Conservation (phyloP, 768 basidiomycete species). For the Guyanaporus albipodus region DNA sequence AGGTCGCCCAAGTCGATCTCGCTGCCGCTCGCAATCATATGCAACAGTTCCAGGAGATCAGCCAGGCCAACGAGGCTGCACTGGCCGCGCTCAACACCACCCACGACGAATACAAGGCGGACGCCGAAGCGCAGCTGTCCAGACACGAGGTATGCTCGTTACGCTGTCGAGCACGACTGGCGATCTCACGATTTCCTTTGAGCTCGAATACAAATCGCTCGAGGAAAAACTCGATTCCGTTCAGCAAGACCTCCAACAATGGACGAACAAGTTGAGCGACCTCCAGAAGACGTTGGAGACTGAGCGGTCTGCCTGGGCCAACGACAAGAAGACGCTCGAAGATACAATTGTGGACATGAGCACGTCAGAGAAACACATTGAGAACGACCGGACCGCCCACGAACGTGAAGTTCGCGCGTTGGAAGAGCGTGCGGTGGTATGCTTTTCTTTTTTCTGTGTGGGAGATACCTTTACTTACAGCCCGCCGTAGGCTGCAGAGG, state of each 20-base stretch:
- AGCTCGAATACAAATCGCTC: conserved; percentile 65
- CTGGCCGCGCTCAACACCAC: conserved; percentile 64
- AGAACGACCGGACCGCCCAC: conserved; percentile 57
- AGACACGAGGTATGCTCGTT: conserved; percentile 54
- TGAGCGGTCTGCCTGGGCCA: conserved; percentile 66
- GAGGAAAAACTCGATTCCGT: conserved; percentile 56
- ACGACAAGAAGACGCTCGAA: conserved; percentile 79
- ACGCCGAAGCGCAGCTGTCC: conserved; percentile 65
- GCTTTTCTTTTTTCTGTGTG: conserved; percentile 4
- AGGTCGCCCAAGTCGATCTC: conserved; percentile 75
- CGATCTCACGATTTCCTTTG: neutral
- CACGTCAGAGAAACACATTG: conserved; percentile 64
- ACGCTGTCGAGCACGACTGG: too few species aligned
- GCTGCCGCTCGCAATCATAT: conserved; percentile 66
- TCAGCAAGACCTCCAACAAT: conserved; percentile 50
- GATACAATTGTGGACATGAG: conserved; percentile 79
- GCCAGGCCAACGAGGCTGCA: conserved; percentile 76
- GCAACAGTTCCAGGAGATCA: conserved; percentile 84
- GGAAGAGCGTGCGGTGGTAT: conserved; percentile 67
- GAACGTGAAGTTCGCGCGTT: conserved; percentile 64
- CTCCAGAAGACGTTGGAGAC: conserved; percentile 62
- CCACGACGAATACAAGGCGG: conserved; percentile 75
- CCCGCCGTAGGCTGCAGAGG: conserved; percentile 59
- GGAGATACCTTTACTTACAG: neutral
- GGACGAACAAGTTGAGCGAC: conserved; percentile 49